These are phyloP conservation scores for Salvia splendens DNA, from an alignment of 257 asterid species.

Conservation along the genomic window DNA sequence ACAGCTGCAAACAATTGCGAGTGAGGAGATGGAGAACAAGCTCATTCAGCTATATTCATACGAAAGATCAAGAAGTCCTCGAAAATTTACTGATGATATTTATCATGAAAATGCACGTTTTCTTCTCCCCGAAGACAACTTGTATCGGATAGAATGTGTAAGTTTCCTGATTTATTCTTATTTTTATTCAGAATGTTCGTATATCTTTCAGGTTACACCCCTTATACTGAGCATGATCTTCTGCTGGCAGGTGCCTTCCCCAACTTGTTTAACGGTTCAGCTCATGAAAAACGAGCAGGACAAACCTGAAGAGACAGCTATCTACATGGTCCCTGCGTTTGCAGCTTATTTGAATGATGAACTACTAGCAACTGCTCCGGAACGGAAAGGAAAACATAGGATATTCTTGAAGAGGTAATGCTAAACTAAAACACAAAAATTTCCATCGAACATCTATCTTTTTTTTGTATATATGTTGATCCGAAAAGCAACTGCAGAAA, in stretches of 20 bases:
- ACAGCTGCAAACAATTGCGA: conserved; percentile 73
- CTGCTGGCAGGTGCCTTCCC: conserved; percentile 62
- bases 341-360: conserved; percentile 64
- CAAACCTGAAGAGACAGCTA: conserved; percentile 72
- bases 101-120: conserved; percentile 76
- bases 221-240: conserved; percentile 11
- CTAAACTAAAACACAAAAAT: neutral
- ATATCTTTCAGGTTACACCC: neutral
- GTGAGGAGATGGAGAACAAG: conserved; percentile 81
- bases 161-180: conserved; percentile 34
- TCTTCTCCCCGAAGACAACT: conserved; percentile 73
- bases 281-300: conserved; percentile 77
- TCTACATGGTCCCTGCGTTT: conserved; percentile 73
- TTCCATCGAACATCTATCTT: neutral
- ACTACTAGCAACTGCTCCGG: conserved; percentile 54
- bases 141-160: conserved; percentile 87
- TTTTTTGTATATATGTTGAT: neutral
- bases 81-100: conserved; percentile 57
- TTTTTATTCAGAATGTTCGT: neutral
- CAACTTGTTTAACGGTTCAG: conserved; percentile 65
- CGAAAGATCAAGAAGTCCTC: conserved; percentile 70
- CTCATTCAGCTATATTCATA: conserved; percentile 78
- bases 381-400: conserved; percentile 44
- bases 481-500: conserved; percentile 50
- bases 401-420: conserved; percentile 74